Conservation (phyloP, 2,329 filamentous ascomycete genomes). For the Eurotiales sp. region DNA sequence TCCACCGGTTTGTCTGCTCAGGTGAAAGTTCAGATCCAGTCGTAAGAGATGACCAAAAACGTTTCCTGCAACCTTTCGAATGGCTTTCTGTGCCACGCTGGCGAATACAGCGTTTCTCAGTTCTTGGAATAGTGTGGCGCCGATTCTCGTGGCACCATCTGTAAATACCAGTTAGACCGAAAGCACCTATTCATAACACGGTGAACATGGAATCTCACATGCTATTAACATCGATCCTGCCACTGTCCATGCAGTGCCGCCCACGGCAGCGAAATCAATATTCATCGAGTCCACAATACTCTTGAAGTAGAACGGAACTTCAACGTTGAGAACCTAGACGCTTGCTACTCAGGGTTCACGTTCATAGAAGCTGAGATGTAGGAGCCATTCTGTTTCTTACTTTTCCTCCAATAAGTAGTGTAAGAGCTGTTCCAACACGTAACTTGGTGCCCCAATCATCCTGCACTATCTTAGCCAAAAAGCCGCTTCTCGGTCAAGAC, state of each 20-base stretch:
- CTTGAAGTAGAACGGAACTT: slow-evolving; percentile 99
- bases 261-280: slow-evolving; percentile 78
- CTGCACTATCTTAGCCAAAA: slow-evolving; percentile 25
- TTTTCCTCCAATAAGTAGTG: slow-evolving; percentile 82
- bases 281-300: slow-evolving; percentile 98
- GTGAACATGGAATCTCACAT: slow-evolving; percentile 47
- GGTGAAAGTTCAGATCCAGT: slow-evolving; percentile 88
- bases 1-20: slow-evolving; percentile 90
- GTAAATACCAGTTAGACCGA: slow-evolving; percentile 17
- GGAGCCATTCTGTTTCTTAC: slow-evolving; percentile 34
- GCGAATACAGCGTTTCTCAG: slow-evolving; percentile 94
- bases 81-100: slow-evolving; percentile 94
- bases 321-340: slow-evolving; percentile 74
- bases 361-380: slow-evolving; percentile 16
- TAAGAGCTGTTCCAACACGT: slow-evolving; percentile 80
- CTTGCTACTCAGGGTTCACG: neutral
- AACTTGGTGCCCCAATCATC: slow-evolving; percentile 77
- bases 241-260: slow-evolving; percentile 84
- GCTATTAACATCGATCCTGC: slow-evolving; percentile 91
- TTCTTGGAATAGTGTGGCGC: slow-evolving; percentile 87
- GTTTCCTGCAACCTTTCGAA: slow-evolving; percentile 82
- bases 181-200: neutral
- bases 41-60: slow-evolving; percentile 88
- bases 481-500: neutral
- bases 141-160: slow-evolving; percentile 82